Conservation (phyloP, 257 asterid species). For the Solanum paucissectum region DNA sequence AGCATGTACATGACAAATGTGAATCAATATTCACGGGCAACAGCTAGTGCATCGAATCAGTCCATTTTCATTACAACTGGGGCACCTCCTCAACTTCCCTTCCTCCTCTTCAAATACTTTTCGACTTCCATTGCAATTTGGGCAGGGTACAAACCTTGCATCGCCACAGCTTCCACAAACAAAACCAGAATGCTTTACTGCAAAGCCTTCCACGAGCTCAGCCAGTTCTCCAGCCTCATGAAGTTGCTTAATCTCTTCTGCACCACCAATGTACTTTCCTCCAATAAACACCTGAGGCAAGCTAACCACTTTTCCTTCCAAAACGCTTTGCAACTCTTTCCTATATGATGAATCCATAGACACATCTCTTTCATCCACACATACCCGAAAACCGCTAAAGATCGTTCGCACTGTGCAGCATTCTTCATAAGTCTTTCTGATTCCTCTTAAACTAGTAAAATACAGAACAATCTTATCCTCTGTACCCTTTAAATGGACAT, state of each 20-base stretch:
- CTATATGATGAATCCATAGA: slow-evolving; percentile 75
- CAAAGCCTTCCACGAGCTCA: slow-evolving; percentile 35
- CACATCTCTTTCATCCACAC: slow-evolving; percentile 75
- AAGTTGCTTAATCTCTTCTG: slow-evolving; percentile 32
- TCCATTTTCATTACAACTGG: slow-evolving; percentile 22
- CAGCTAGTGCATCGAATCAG: slow-evolving; percentile 19
- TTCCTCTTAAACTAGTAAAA: slow-evolving; percentile 86
- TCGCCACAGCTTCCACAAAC: slow-evolving; percentile 45
- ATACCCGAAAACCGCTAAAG: slow-evolving; percentile 64
- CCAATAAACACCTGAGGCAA: slow-evolving; percentile 83
- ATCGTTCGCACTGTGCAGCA: slow-evolving; percentile 66
- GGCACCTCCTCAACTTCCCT: slow-evolving; percentile 13
- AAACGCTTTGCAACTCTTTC: slow-evolving; percentile 51
- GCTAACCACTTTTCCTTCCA: slow-evolving; percentile 42
- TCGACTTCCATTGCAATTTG: slow-evolving; percentile 50
- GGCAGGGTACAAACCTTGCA: slow-evolving; percentile 39
- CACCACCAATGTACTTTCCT: slow-evolving; percentile 53
- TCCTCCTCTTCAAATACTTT: slow-evolving; percentile 42
- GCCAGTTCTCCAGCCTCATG: slow-evolving; percentile 44
- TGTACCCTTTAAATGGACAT: slow-evolving; percentile 29
- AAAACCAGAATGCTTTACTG: slow-evolving; percentile 14
- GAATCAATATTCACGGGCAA: slow-evolving; percentile 1
- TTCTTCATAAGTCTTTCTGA: slow-evolving; percentile 67
- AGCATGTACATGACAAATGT: background rate
- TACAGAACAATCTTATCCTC: slow-evolving; percentile 88